Conservation (phyloP, 768 basidiomycete genomes). For the Crucibulum laeve region DNA sequence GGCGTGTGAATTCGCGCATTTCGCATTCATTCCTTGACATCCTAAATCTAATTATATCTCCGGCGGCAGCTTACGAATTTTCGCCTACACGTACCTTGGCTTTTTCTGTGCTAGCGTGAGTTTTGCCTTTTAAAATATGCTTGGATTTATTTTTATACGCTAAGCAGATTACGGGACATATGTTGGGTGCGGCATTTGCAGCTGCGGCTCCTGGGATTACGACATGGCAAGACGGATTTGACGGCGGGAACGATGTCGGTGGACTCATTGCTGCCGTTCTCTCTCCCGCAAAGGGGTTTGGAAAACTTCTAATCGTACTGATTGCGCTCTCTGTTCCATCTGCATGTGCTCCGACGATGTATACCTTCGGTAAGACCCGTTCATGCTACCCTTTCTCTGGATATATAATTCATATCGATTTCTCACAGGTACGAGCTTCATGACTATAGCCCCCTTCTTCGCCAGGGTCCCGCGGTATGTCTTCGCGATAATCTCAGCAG, state of each 20-base stretch:
- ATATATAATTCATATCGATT: neutral
- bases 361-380: conserved; percentile 51
- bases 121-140: neutral
- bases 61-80: conserved; percentile 44
- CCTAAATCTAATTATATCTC: neutral
- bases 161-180: conserved; percentile 36
- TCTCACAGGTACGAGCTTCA: conserved; percentile 50
- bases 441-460: conserved; percentile 54
- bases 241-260: conserved; percentile 49
- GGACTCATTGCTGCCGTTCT: conserved; percentile 63
- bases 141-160: conserved; percentile 8
- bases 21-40: neutral
- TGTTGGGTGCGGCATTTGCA: conserved; percentile 68
- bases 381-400: neutral
- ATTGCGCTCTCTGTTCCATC: conserved; percentile 72
- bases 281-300: conserved; percentile 56
- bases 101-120: conserved; percentile 58
- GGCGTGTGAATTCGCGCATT: too few species aligned
- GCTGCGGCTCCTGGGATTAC: conserved; percentile 51
- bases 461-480: conserved; percentile 63
- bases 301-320: conserved; percentile 68
- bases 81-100: conserved; percentile 61
- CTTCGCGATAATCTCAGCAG: conserved; percentile 59
- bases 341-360: conserved; percentile 75
- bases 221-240: conserved; percentile 52